Evolutionary conservation across 1,284 basidiomycete species (phyloP).

Genomic region (Pseudozyma pruni): DNA sequence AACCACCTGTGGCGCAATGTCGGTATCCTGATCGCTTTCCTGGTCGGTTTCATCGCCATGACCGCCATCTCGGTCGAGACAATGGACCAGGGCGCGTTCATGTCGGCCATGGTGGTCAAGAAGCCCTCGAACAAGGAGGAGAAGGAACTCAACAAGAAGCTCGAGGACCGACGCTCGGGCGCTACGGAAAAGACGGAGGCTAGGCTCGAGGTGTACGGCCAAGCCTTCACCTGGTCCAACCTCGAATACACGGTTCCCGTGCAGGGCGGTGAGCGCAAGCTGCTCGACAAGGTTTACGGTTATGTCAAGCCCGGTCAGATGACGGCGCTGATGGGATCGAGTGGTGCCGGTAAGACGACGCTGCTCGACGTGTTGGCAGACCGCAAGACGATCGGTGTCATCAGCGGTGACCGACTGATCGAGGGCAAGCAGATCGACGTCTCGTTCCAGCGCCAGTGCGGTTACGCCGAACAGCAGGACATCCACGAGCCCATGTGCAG

Average conservation of each 20-base stretch:
- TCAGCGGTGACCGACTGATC: conserved; percentile 81
- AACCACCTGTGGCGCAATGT: conserved; percentile 70
- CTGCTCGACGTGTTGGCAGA: conserved; percentile 84
- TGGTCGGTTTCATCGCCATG: conserved; percentile 57
- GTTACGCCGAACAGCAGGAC: conserved; percentile 82
- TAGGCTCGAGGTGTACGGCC: conserved; percentile 54
- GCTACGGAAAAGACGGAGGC: conserved; percentile 48
- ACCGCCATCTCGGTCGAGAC: conserved; percentile 47
- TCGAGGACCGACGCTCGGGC: conserved; percentile 30
- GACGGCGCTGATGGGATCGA: conserved; percentile 79
- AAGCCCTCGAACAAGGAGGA: conserved; percentile 43
- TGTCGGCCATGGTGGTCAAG: conserved; percentile 65
- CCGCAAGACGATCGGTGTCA: conserved; percentile 81
- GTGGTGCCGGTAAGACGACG: conserved; percentile 74
- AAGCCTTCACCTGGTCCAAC: conserved; percentile 70
- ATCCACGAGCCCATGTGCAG: conserved; percentile 82
- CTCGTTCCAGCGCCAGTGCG: conserved; percentile 78
- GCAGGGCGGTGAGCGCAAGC: conserved; percentile 72
- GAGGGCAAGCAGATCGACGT: conserved; percentile 78
- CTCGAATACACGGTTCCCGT: conserved; percentile 71
- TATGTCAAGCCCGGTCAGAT: conserved; percentile 82
- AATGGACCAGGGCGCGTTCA: conserved; percentile 54
- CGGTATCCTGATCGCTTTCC: conserved; percentile 69
- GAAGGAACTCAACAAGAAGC: conserved; percentile 45
- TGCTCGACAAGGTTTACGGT: conserved; percentile 83